Evolutionary conservation across 352 stramenopile genomes (phyloP), one percentile per base, ranked within the genome.

Genomic region (Globisporangium abappressorium): DNA sequence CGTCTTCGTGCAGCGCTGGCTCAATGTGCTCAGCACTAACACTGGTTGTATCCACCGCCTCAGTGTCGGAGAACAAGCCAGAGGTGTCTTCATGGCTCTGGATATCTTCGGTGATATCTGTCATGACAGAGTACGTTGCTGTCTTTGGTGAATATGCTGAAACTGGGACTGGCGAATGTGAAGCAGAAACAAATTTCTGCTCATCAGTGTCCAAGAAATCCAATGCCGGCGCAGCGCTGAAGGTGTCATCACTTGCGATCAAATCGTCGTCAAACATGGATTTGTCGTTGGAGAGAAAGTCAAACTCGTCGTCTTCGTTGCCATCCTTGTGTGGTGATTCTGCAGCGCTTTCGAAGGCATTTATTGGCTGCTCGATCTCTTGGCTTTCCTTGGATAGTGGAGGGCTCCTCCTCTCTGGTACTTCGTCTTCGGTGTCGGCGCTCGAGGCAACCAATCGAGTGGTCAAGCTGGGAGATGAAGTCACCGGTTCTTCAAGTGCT

Each of bases 51-150:
- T 33, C 22, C 49, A 57, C 33, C 9, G 18, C 5, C n/a, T 38
- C 22, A 30, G 54, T 43, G 9, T 55, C 20, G 3, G 20, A 24
- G 1, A 56, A 55, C 18, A 57, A 22, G 28, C 49, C 18, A 12
- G 30, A 33, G 9, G 20, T 18, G 33, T 70, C 64, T 38, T 56
- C 56, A 22, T 74, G 62, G 4, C 72, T 74, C 60, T 86, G 75
- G 67, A 82, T 82, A 53, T 88, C 76, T 61, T 84, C 70, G 0
- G 81, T 85, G 28, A 88, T 81, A 43, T 88, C 80, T n/a, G 72
- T 82, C 11, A 70, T 70, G 5, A 64, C 41, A 12, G 58, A 36
- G 38, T 73, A 60, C 15, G 64, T 20, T 20, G n/a, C 24, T 5
- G 22, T 4, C 18, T 41, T 68, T 24, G 54, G 38, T 20, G 63